Conservation (phyloP, 495 filamentous ascomycete genomes). For the Cairneyella variabilis region DNA sequence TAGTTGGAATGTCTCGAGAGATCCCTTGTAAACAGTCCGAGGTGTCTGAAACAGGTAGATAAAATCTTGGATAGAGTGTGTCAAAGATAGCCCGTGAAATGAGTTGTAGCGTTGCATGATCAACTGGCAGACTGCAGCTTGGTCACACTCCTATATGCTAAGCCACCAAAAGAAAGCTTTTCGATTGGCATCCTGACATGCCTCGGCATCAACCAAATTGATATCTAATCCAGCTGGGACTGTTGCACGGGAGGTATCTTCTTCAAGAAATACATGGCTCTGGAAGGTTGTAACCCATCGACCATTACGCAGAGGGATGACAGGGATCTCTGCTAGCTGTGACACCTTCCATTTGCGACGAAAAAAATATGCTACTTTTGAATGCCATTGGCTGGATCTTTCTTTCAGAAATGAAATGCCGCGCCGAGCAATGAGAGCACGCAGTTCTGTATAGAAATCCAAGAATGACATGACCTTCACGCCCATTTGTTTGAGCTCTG, state of each 20-base stretch:
- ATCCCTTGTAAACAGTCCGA: constrained; percentile 3
- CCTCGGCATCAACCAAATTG: constrained; percentile 7
- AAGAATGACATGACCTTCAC: constrained; percentile 3
- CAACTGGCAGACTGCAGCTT: constrained; percentile 11
- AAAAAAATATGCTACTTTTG: constrained; percentile 7
- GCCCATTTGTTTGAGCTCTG: constrained; percentile 6
- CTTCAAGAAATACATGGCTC: constrained; percentile 9
- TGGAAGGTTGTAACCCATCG: constrained; percentile 5
- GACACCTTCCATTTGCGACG: not conserved
- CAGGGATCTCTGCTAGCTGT: not conserved
- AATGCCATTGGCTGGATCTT: constrained; percentile 2
- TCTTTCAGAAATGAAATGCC: constrained; percentile 8
- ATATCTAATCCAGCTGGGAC: constrained; percentile 2
- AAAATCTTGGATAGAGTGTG: constrained; percentile 5
- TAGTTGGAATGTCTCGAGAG: not conserved
- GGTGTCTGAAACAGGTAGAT: constrained; percentile 10
- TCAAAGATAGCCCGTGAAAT: constrained; percentile 2
- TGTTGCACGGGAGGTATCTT: not conserved
- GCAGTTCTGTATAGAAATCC: constrained; percentile 4
- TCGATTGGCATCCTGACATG: constrained; percentile 7
- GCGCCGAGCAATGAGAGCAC: not conserved
- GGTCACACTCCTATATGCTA: constrained; percentile 4
- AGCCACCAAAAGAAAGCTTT: constrained; percentile 4
- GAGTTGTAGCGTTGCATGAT: constrained; percentile 6
- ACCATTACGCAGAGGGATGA: constrained; percentile 4